These are phyloP conservation scores for Aechmea fasciata DNA, from an alignment of 176 grass and related monocot species.

Conservation along the genomic window DNA sequence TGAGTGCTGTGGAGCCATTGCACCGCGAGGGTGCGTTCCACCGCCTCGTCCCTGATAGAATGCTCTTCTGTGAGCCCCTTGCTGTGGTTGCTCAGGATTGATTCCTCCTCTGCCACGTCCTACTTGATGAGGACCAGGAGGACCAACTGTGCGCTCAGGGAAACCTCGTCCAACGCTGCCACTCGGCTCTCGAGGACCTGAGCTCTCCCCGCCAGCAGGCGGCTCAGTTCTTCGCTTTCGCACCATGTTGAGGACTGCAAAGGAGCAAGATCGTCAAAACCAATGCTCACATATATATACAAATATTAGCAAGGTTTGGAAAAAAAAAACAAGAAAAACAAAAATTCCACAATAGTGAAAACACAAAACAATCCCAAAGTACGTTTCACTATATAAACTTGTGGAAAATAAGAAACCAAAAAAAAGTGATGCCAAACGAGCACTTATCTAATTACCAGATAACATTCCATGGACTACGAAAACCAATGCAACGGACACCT, in stretches of 20 bases:
- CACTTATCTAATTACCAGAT: no score
- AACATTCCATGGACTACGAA: no score
- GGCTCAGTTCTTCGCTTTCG: constrained; percentile 29
- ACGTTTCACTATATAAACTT: no score
- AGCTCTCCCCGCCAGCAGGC: constrained; percentile 29
- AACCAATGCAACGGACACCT: no score
- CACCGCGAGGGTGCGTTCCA: constrained; percentile 11
- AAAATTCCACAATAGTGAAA: not conserved
- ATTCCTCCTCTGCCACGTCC: constrained; percentile 17
- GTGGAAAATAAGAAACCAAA: no score
- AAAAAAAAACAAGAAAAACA: not conserved
- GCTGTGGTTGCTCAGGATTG: constrained; percentile 21
- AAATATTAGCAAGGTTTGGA: not conserved
- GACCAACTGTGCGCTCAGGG: not conserved
- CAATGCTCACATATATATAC: not conserved
- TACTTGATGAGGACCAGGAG: constrained; percentile 1
- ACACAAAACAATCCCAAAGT: not conserved
- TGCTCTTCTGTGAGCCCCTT: constrained; percentile 20
- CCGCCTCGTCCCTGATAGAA: constrained; percentile 23
- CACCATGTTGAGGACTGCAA: constrained; percentile 32
- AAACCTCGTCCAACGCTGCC: constrained; percentile 12
- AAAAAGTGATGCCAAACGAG: no score
- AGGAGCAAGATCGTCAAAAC: not conserved
- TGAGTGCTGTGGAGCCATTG: constrained; percentile 16
- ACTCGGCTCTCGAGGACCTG: constrained; percentile 22